Percentiles rank a stretch among this genome's conserved stretches.
These are phyloP conservation scores for Penstemon eatonii DNA, from an alignment of 257 asterid species.

Conservation along the genomic window DNA sequence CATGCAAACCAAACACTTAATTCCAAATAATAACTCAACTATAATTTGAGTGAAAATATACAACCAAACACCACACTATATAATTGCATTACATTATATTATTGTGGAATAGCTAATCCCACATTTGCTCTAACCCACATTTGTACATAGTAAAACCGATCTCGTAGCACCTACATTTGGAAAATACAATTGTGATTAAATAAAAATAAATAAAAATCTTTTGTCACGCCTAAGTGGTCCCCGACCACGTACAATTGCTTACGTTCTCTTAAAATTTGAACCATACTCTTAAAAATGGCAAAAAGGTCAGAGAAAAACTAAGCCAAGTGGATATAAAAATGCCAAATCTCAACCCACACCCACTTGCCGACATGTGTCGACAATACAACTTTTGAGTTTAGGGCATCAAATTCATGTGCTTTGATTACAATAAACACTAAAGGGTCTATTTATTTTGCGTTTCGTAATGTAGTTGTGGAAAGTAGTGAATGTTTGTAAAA, in stretches of 20 bases:
- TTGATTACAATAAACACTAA: constrained; percentile 1
- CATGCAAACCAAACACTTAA: too few relatives aligned
- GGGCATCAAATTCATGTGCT: constrained; percentile 31
- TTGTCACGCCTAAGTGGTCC: constrained; percentile 42
- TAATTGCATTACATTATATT: too few relatives aligned
- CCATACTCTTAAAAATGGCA: constrained; percentile 36
- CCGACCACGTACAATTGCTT: constrained; percentile 43
- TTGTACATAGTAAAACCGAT: too few relatives aligned
- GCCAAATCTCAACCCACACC: constrained; percentile 9
- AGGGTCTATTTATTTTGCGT: too few relatives aligned
- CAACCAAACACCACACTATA: too few relatives aligned
- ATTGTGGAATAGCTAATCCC: too few relatives aligned
- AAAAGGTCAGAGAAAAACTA: constrained; percentile 28
- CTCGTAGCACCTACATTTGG: constrained; percentile 29
- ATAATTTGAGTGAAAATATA: too few relatives aligned
- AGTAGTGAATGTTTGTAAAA: too few relatives aligned
- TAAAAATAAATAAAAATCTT: background rate
- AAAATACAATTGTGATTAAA: constrained; percentile 20
- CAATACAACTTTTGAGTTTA: constrained; percentile 27
- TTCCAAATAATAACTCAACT: too few relatives aligned
- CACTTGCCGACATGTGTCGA: constrained; percentile 57
- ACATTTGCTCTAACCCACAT: too few relatives aligned
- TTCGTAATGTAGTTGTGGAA: too few relatives aligned
- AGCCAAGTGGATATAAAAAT: constrained; percentile 25
- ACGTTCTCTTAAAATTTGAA: constrained; percentile 35